phyloP scores from a whole-genome alignment of 1,284 basidiomycete genomes.

The Pyrrhoderma lamaoense region DNA sequence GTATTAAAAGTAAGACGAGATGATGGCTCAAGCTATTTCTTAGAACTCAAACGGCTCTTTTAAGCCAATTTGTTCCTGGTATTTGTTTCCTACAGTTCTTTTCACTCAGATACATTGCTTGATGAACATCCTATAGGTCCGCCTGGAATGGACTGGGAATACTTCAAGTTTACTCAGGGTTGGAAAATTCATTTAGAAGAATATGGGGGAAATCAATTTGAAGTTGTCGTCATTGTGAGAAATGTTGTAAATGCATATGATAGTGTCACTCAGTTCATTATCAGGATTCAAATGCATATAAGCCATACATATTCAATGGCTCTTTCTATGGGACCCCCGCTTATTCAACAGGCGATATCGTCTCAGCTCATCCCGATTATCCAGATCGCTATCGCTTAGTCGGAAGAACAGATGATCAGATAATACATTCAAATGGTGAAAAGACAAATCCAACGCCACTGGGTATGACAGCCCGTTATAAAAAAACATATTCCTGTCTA shows the following conservation, averaged over 20 bases:
- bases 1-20: not conserved
- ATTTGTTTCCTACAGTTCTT: conserved; percentile 3
- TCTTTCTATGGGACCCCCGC: conserved; percentile 24
- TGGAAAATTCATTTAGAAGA: conserved; percentile 2
- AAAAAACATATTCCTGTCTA: not conserved
- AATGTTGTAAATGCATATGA: not conserved
- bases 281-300: too few relatives aligned
- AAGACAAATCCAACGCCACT: conserved; percentile 41
- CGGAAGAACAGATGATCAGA: conserved; percentile 45
- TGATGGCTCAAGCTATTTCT: too few relatives aligned
- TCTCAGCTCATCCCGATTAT: conserved; percentile 38
- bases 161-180: not conserved
- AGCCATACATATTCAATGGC: too few relatives aligned
- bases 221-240: conserved; percentile 11
- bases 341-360: conserved; percentile 36
- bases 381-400: conserved; percentile 36
- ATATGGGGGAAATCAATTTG: conserved; percentile 6
- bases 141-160: conserved; percentile 12
- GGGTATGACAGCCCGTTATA: conserved; percentile 23
- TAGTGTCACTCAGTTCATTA: too few relatives aligned
- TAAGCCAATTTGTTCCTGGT: not conserved
- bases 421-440: conserved; percentile 44
- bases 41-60: too few relatives aligned
- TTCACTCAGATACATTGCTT: conserved; percentile 1
- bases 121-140: not conserved